Base-by-base conservation (phyloP, 441 rosid species). In the Gossypium schwendimanii region DNA sequence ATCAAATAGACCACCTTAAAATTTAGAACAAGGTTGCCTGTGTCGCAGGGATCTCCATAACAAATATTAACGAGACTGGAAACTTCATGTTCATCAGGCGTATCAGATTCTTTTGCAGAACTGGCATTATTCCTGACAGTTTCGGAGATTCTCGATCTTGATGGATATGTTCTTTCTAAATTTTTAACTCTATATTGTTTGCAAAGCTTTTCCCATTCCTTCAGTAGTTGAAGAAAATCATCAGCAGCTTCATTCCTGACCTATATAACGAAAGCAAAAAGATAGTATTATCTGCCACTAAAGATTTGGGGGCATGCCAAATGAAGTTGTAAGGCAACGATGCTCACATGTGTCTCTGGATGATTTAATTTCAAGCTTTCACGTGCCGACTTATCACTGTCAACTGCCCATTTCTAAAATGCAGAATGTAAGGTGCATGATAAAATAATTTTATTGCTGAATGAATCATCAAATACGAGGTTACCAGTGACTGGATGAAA, bases 191-290 rank as follows among this genome's bases (percentile, higher is more conserved):
- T 84, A 82, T 83, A 92, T 50, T 74, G 83, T 77, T 86, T 89
- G 87, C 93, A 91, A 60, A 95, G 78, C 80, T 86, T 91, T 61
- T 82, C 82, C 98, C 98, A 94, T 88, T 85, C 94, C 81, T 87
- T 94, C 84, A 94, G 73, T 36, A 94, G 92, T 80, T 76, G 76
- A 76, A 92, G 97, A 78, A 94, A 94, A 76, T 92, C 91, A 74
- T 86, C 92, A 49, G 98, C 97, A 74, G 89, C 78, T 81, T 89
- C 99, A 88, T 89, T 88, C 83, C 94, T 86, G 70, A 91, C 92
- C 99, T 94, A 73, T 61, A 79, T 14, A 53, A 59, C 33, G 6
- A 28, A 3, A 26, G 5, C n/a, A 26, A 76, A 63, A 70, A 52
- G 2, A 36, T 33, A 63, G 33, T 36, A 57, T 76, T 44, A 45